Evolutionary conservation across 306 rosid species (phyloP).

Genomic region (Sophora flavescens): DNA sequence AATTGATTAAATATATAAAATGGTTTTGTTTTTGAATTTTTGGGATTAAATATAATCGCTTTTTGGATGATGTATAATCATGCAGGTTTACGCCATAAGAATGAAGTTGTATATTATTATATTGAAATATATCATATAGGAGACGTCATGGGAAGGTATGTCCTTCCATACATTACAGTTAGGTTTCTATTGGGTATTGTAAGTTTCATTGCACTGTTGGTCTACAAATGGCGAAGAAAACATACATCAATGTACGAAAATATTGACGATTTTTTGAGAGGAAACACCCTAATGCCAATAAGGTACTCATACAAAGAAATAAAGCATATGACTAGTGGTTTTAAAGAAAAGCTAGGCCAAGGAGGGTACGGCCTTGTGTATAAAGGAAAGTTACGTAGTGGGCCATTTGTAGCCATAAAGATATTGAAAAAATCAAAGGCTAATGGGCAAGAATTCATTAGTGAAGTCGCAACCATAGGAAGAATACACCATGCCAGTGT

Average conservation of each 20-base stretch:
- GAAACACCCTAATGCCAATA: neutral
- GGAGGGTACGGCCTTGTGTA: constrained; percentile 37
- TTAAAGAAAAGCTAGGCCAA: constrained; percentile 22
- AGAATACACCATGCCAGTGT: too few relatives aligned
- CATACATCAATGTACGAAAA: constrained; percentile 35
- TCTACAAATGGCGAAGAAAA: constrained; percentile 25
- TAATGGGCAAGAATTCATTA: constrained; percentile 49
- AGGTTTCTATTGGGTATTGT: neutral
- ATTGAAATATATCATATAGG: too few relatives aligned
- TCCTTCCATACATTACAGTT: neutral
- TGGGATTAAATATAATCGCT: too few relatives aligned
- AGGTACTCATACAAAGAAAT: constrained; percentile 35
- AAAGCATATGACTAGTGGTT: constrained; percentile 27
- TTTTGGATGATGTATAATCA: too few relatives aligned
- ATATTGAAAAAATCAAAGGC: constrained; percentile 17
- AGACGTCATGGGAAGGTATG: neutral
- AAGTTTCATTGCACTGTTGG: neutral
- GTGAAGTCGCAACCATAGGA: too few relatives aligned
- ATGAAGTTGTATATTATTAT: too few relatives aligned
- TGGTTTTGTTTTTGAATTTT: too few relatives aligned
- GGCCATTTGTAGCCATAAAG: constrained; percentile 38
- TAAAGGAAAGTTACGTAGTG: constrained; percentile 45
- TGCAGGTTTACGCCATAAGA: too few relatives aligned
- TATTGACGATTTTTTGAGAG: constrained; percentile 27
- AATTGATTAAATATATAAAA: too few relatives aligned